These are phyloP conservation scores for Exophiala mesophila DNA, from an alignment of 2,329 filamentous ascomycete genomes.

Conservation along the genomic window DNA sequence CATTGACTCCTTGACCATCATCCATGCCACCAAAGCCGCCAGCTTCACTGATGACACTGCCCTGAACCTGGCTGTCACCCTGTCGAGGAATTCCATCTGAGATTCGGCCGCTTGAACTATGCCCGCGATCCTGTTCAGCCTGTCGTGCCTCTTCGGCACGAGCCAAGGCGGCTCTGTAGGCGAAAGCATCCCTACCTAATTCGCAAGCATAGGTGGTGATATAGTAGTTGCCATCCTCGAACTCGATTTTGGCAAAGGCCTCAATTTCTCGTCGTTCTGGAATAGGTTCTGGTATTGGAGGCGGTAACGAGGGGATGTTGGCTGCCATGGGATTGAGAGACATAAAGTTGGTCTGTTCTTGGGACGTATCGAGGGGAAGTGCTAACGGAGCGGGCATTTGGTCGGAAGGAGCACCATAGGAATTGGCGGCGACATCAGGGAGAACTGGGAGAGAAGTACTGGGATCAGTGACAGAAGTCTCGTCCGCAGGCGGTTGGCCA, in stretches of 20 bases:
- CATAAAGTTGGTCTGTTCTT: conserved; percentile 2
- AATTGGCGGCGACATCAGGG: conserved; percentile 9
- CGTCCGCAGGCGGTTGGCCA: background rate
- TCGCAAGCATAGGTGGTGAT: conserved; percentile 60
- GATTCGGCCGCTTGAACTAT: conserved; percentile 42
- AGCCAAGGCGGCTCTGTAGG: conserved; percentile 43
- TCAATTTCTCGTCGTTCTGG: conserved; percentile 38
- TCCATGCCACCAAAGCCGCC: conserved; percentile 44
- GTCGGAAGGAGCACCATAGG: conserved; percentile 8
- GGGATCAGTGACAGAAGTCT: conserved; percentile 5
- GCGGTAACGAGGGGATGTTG: conserved; percentile 2
- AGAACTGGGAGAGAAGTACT: conserved; percentile 14
- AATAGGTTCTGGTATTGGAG: conserved; percentile 12
- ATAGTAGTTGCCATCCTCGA: conserved; percentile 62
- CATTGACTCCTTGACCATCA: conserved; percentile 16
- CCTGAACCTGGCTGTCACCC: conserved; percentile 40
- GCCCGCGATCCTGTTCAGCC: conserved; percentile 31
- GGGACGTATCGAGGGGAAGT: conserved; percentile 4
- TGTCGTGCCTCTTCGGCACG: conserved; percentile 41
- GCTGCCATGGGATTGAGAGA: background rate
- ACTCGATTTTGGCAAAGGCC: conserved; percentile 60
- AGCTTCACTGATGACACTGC: conserved; percentile 51
- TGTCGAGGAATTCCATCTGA: conserved; percentile 43
- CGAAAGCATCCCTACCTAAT: conserved; percentile 57
- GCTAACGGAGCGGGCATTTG: conserved; percentile 7